Evolutionary conservation across 2,329 filamentous ascomycete species (phyloP).

Genomic region (Elsinoe necatrix): DNA sequence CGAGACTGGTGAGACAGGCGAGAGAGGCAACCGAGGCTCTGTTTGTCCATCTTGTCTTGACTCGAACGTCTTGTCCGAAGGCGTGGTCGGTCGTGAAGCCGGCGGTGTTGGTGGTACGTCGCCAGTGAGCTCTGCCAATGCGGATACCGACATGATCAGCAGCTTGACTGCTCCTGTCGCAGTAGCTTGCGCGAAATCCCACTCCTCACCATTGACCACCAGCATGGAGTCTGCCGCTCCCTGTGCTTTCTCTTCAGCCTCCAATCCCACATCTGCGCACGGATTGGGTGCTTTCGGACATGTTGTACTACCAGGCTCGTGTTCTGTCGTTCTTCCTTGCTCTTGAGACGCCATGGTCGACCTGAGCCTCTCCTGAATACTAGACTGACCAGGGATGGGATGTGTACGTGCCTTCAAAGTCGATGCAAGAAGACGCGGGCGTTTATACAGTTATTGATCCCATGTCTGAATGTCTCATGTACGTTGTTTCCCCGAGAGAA

Average conservation of each 20-base stretch:
- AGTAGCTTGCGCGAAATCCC: constrained; percentile 65
- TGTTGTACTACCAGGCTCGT: not conserved
- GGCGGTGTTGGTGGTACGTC: constrained; percentile 76
- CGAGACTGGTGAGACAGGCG: constrained; percentile 32
- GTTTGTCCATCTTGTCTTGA: constrained; percentile 20
- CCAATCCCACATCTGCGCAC: constrained; percentile 12
- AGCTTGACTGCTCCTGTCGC: constrained; percentile 69
- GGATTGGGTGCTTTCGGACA: constrained; percentile 16
- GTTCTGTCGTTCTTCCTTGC: not conserved
- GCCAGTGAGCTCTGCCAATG: constrained; percentile 62
- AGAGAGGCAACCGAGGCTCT: constrained; percentile 11
- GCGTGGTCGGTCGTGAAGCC: constrained; percentile 53
- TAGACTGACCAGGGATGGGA: not conserved
- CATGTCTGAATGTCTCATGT: constrained; percentile 11
- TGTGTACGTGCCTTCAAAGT: not conserved
- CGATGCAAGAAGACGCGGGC: not conserved
- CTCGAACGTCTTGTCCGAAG: constrained; percentile 35
- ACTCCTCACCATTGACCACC: constrained; percentile 31
- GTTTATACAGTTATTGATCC: constrained; percentile 2
- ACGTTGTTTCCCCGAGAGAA: not conserved
- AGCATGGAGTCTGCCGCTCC: constrained; percentile 23
- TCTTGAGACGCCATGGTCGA: not conserved
- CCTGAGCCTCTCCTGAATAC: not conserved
- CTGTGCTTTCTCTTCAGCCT: constrained; percentile 16
- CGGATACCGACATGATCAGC: constrained; percentile 52